Base-by-base conservation (phyloP, 2,329 filamentous ascomycete species). In the Botrytis aclada region DNA sequence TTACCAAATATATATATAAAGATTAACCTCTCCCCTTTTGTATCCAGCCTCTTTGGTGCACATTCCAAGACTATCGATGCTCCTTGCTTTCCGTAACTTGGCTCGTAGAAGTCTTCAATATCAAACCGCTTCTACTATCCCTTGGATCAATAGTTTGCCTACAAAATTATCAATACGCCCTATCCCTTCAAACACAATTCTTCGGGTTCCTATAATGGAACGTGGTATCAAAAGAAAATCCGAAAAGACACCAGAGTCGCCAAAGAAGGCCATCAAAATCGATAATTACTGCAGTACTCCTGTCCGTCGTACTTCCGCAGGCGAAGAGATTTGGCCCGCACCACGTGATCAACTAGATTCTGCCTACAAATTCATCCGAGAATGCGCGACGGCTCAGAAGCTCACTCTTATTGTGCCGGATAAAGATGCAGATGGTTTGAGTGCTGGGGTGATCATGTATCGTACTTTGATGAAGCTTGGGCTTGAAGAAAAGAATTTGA, bases 381-480 rank as follows among this genome's bases (percentile, higher is more conserved):
- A 89, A 79, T 90, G 89, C 79, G 88, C 85, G 29, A 77, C 82
- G 25, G 81, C 86, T 18, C 81, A 84, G 16, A 84, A 87, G 72
- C 83, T 82, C 51, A 87, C 86, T 1, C 80, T 92, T 29, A 88
- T 93, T 22, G 84, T 92, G 0, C 90, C 90, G 0, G 90, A 92
- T 78, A 92, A 92, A 77, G 90, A 92, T 76, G 89, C 89, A 4
- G 90, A 92, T 79, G 90, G 90, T 0, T 82, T 93, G 4, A 87
- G 87, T 3, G 88, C 90, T 3, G 90, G 90, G 0, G 86, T 87
- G 1, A 92, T 92, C 43, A 79, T 92, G 2, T 83, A 88, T 72
- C 87, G 86, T 71, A 91, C 89, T 0, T 82, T 92, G 5, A 80
- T 86, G 2, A 81, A 87, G 2, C 85, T 92, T 0, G 90, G 90